Evolutionary conservation across 768 basidiomycete genomes (phyloP).

Genomic region (Mycena chlorophos): DNA sequence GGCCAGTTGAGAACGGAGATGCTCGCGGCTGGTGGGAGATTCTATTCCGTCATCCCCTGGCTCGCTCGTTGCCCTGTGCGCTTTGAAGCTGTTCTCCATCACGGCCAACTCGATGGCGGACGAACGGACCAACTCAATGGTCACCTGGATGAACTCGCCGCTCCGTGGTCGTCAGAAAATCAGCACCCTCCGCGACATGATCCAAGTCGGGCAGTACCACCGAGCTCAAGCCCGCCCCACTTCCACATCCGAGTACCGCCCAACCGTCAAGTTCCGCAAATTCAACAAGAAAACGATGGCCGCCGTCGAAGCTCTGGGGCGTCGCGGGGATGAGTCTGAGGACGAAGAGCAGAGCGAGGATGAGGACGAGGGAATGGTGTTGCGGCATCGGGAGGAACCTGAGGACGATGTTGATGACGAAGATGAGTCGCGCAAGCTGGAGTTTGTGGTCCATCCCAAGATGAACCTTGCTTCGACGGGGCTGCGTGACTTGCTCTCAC

Average conservation of each 20-base stretch:
- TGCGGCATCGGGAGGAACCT: too few relatives aligned
- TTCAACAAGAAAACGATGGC: not conserved
- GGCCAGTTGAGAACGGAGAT: not conserved
- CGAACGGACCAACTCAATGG: slow-evolving; percentile 30
- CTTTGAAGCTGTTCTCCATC: slow-evolving; percentile 30
- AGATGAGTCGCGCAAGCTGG: not conserved
- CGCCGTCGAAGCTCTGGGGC: not conserved
- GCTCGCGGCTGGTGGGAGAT: slow-evolving; percentile 28
- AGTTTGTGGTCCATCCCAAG: not conserved
- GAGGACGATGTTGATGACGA: not conserved
- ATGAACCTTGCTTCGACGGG: not conserved
- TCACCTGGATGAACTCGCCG: slow-evolving; percentile 30
- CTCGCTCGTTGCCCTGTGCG: slow-evolving; percentile 2
- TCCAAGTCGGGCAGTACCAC: slow-evolving; percentile 12
- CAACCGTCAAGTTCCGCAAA: slow-evolving; percentile 19
- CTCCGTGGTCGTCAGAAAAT: slow-evolving; percentile 8
- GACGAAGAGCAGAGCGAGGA: not conserved
- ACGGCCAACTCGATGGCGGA: slow-evolving; percentile 36
- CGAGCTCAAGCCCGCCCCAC: slow-evolving; percentile 1
- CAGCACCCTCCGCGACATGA: slow-evolving; percentile 11
- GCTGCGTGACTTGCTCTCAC: not conserved
- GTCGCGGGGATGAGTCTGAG: not conserved
- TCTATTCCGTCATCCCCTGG: not conserved
- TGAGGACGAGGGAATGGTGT: not conserved
- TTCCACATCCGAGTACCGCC: slow-evolving; percentile 9